Base-by-base conservation (phyloP, 2,329 filamentous ascomycete species). In the Trichoderma arundinaceum region DNA sequence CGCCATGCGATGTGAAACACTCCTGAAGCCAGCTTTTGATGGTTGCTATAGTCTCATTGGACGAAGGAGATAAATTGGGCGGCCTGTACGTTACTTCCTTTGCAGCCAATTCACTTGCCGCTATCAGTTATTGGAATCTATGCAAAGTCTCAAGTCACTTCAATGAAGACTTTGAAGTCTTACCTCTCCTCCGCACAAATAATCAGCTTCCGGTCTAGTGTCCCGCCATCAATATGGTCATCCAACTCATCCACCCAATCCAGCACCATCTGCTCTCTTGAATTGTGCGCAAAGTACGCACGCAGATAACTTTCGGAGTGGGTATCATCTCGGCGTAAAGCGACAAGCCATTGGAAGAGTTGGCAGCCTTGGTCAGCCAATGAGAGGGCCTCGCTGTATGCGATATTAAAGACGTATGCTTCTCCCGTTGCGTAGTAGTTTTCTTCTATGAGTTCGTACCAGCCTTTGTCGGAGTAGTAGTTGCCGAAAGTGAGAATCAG, bases 381-480 rank as follows among this genome's bases (percentile, higher is more conserved):
- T 22, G 28, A 63, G 7, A 46, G 8, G 3, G 60, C 60, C 28
- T 63, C 60, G 1, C 43, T 39, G 35, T 54, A 63, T 28, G 49
- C 39, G 32, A 63, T 46, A 13, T 63, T 63, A 28, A 54, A 53
- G 49, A 54, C 49, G 13, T 46, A 63, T 2, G 60, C 60, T 10
- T 63, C 60, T 22, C 60, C 60, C 4, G 60, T 63, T 17, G 60
- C 60, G 49, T 46, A 38, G 8, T 63, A 63, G 17, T 63, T 62
- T 38, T 62, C 59, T 9, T 62, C 48, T 17, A 54, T 63, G 28
- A 53, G 60, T 13, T 63, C 49, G 9, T 28, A 63, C 48, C 60
- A 63, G 19, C 60, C 49, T 13, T 54, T 39, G 7, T 54, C 49
- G 9, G 49, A 54, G 32, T 63, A 63, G 17, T 63, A 54, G 48